A percentile compares a stretch with the other conserved stretches of the same genome.
phyloP scores from a whole-genome alignment of 352 stramenopile genomes.

The Phytophthora litchii region DNA sequence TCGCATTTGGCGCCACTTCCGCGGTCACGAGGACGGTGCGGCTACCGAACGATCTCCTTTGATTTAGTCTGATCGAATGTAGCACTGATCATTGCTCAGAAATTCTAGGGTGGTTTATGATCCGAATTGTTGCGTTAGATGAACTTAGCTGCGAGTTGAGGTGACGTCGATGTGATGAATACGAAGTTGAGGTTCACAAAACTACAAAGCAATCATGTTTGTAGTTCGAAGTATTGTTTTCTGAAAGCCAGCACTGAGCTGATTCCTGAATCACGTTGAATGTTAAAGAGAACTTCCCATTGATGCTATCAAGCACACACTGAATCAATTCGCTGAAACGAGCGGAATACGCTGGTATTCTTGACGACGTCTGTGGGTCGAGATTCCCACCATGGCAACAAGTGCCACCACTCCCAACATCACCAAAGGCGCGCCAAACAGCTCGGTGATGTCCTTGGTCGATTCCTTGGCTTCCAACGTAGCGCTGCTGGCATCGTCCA shows the following conservation, averaged over 20 bases:
- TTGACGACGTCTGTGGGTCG: slow-evolving; percentile 7
- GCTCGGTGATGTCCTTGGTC: slow-evolving; percentile 4
- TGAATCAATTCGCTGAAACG: slow-evolving; percentile 10
- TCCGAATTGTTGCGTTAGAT: too few species aligned
- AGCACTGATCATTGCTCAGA: too few species aligned
- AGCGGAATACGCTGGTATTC: slow-evolving; percentile 17
- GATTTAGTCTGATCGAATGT: slow-evolving; percentile 1
- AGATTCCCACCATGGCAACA: slow-evolving; percentile 9
- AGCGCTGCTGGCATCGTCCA: slow-evolving; percentile 16
- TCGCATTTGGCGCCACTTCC: slow-evolving; percentile 34
- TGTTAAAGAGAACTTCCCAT: too few species aligned
- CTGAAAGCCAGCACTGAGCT: neutral
- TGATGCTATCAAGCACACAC: neutral
- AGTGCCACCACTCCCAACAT: slow-evolving; percentile 17
- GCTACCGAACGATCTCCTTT: slow-evolving; percentile 27
- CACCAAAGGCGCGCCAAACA: slow-evolving; percentile 18
- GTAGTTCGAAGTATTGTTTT: neutral
- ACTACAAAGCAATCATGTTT: neutral
- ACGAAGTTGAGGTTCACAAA: neutral
- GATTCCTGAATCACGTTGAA: neutral
- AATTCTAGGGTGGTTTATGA: too few species aligned
- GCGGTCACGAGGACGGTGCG: slow-evolving; percentile 11
- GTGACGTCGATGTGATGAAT: too few species aligned
- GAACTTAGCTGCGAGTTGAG: too few species aligned
- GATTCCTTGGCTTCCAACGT: neutral